Evolutionary conservation across 2,329 filamentous ascomycete species (phyloP).

Genomic region (Epichloe coenophiala): DNA sequence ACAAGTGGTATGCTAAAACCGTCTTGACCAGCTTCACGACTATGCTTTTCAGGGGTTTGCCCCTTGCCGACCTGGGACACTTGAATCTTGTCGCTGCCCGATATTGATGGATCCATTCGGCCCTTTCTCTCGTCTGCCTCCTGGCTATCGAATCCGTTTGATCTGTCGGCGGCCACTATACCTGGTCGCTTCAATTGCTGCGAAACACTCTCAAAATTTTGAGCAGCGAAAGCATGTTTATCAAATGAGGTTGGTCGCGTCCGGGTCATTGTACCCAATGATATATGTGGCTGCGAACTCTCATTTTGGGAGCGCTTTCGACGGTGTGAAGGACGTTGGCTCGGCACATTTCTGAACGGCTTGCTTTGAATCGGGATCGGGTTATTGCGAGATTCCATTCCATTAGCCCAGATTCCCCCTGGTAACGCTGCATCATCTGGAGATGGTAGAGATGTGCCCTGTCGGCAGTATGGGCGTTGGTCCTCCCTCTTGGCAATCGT

Average conservation of each 20-base stretch:
- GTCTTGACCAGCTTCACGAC: too few species aligned
- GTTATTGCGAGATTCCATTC: too few species aligned
- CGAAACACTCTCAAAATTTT: background rate
- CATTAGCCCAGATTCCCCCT: too few species aligned
- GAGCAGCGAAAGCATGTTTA: too few species aligned
- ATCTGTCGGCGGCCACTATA: background rate
- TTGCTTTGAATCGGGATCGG: background rate
- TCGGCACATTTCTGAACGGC: background rate
- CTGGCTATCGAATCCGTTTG: background rate
- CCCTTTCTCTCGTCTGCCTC: background rate
- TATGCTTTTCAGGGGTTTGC: too few species aligned
- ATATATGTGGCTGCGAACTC: background rate
- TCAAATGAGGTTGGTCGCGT: background rate
- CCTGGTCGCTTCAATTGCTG: background rate
- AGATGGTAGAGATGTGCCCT: constrained; percentile 12
- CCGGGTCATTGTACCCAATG: background rate
- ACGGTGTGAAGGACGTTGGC: background rate
- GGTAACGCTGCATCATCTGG: background rate
- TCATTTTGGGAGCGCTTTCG: background rate
- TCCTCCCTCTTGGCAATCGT: constrained; percentile 41
- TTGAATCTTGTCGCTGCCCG: background rate
- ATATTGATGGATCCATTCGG: background rate
- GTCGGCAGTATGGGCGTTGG: constrained; percentile 27
- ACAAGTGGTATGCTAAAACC: too few species aligned
- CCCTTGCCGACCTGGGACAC: too few species aligned